Conservation (phyloP, 2,329 filamentous ascomycete species). For the Xylariales sp. region DNA sequence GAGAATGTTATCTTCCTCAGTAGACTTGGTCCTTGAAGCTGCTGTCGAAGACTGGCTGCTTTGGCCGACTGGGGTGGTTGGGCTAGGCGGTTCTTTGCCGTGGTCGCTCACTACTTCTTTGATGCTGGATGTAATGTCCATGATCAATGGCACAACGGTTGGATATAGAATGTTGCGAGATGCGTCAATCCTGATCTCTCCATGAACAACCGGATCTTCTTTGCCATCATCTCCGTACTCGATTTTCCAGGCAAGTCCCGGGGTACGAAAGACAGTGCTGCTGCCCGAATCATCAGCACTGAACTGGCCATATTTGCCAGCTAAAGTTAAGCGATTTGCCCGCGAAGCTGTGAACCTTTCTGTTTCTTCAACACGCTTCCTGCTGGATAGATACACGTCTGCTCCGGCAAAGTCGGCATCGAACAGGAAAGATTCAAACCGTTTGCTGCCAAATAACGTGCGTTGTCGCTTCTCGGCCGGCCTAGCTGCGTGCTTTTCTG, state of each 20-base stretch:
- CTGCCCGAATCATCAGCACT: constrained; percentile 65
- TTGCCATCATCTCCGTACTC: constrained; percentile 75
- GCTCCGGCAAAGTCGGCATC: constrained; percentile 95
- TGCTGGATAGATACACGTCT: constrained; percentile 76
- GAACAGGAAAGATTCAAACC: constrained; percentile 77
- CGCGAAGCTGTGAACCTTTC: too few species aligned
- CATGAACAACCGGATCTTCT: constrained; percentile 77
- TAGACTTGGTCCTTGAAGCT: constrained; percentile 49
- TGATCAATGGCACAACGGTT: constrained; percentile 83
- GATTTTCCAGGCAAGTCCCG: constrained; percentile 83
- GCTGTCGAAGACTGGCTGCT: constrained; percentile 10
- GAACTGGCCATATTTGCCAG: constrained; percentile 85
- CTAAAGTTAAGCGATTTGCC: constrained; percentile 40
- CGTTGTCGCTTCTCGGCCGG: constrained; percentile 41
- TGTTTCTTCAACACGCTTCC: constrained; percentile 41
- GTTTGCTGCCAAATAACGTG: constrained; percentile 71
- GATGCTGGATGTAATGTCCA: constrained; percentile 84
- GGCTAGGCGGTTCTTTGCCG: constrained; percentile 29
- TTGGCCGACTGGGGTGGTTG: constrained; percentile 10
- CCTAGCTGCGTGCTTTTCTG: constrained; percentile 37
- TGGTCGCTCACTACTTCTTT: constrained; percentile 79
- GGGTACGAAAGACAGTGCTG: constrained; percentile 69
- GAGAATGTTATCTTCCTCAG: constrained; percentile 70
- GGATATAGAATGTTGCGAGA: constrained; percentile 88
- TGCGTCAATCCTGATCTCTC: constrained; percentile 83